Evolutionary conservation across 768 basidiomycete genomes (phyloP).

Genomic region (Scleroderma bovista): DNA sequence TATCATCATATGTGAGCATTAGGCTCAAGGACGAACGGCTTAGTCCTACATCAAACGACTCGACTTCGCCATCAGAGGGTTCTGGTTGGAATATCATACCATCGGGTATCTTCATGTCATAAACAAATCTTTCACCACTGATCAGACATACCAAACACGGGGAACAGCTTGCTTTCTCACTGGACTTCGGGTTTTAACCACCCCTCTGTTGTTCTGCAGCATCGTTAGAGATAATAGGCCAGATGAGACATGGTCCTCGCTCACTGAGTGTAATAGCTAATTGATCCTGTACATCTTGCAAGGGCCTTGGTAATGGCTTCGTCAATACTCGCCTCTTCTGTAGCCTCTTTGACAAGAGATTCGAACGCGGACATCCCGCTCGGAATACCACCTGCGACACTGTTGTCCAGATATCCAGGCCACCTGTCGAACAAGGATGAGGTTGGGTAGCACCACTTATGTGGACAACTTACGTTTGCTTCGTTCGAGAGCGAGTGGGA

Average conservation of each 20-base stretch:
- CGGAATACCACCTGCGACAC: conserved; percentile 87
- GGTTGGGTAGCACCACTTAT: neutral
- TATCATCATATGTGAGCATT: conserved; percentile 21
- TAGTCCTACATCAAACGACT: conserved; percentile 73
- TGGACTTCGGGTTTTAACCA: conserved; percentile 89
- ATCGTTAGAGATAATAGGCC: neutral
- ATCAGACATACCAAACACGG: neutral
- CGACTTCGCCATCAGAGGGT: conserved; percentile 90
- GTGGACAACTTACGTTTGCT: conserved; percentile 66
- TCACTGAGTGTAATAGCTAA: conserved; percentile 81
- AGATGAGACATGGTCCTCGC: conserved; percentile 1
- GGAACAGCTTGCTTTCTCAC: conserved; percentile 36
- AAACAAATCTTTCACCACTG: conserved; percentile 59
- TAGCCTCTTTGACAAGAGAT: conserved; percentile 82
- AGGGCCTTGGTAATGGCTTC: conserved; percentile 57
- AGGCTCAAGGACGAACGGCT: neutral
- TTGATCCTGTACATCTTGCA: conserved; percentile 55
- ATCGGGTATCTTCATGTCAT: conserved; percentile 70
- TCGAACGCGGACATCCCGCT: conserved; percentile 70
- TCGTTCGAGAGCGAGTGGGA: conserved; percentile 77
- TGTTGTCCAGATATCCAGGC: conserved; percentile 87
- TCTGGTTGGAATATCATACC: conserved; percentile 53
- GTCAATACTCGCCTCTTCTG: conserved; percentile 85
- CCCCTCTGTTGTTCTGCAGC: conserved; percentile 18
- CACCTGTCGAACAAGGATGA: conserved; percentile 40